Percentiles rank a stretch among this genome's conserved stretches.
Conservation (phyloP, 768 basidiomycete species). For the Mycena indigotica region DNA sequence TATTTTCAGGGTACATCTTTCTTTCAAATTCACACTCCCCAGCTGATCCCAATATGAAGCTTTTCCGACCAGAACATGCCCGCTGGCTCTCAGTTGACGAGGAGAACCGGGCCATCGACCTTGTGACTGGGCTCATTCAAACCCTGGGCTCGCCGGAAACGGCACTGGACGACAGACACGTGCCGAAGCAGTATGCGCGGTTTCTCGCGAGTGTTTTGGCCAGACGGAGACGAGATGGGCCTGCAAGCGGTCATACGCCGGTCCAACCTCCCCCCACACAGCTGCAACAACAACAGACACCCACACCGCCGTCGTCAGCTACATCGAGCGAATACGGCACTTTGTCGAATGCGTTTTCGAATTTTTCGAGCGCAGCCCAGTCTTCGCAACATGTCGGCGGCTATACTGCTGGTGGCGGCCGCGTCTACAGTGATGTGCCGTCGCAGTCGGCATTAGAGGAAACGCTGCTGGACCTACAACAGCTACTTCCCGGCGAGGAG, state of each 20-base stretch:
- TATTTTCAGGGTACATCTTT: slow-evolving; percentile 64
- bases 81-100: slow-evolving; percentile 60
- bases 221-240: slow-evolving; percentile 66
- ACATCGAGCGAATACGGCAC: too few species aligned
- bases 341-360: neutral
- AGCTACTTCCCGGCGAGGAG: slow-evolving; percentile 48
- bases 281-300: neutral
- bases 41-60: slow-evolving; percentile 36
- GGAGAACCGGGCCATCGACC: slow-evolving; percentile 70
- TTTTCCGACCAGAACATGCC: slow-evolving; percentile 73
- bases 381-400: slow-evolving; percentile 18
- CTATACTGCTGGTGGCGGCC: slow-evolving; percentile 6
- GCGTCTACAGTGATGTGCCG: slow-evolving; percentile 40
- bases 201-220: slow-evolving; percentile 75
- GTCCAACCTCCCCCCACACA: slow-evolving; percentile 49
- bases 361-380: neutral
- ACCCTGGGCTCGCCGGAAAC: slow-evolving; percentile 70
- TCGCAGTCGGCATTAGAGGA: slow-evolving; percentile 19
- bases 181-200: slow-evolving; percentile 76
- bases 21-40: too few species aligned
- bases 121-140: slow-evolving; percentile 72
- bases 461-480: too few species aligned
- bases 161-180: slow-evolving; percentile 80
- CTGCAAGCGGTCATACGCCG: slow-evolving; percentile 56
- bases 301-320: too few species aligned